Evolutionary conservation across 306 rosid genomes (phyloP).

Genomic region (Coriaria nepalensis): DNA sequence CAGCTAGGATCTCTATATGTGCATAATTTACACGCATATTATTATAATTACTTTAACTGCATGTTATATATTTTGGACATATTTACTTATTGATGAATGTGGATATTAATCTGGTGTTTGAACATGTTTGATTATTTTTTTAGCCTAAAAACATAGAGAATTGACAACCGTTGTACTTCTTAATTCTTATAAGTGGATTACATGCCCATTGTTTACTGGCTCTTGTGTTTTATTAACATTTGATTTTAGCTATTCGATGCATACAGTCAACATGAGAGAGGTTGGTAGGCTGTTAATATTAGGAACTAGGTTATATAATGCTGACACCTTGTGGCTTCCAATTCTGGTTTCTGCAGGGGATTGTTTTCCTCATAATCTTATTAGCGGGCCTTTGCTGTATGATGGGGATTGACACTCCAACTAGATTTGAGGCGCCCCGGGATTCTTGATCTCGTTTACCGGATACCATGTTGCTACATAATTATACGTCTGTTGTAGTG

Average conservation of each 20-base stretch:
- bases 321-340: conserved; percentile 18
- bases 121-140: too few species aligned
- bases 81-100: too few species aligned
- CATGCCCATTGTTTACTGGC: background rate
- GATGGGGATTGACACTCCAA: conserved; percentile 98
- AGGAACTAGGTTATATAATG: background rate
- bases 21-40: too few species aligned
- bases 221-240: too few species aligned
- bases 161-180: too few species aligned
- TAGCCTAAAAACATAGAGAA: too few species aligned
- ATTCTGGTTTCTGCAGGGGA: conserved; percentile 39
- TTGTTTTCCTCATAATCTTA: conserved; percentile 75
- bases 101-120: too few species aligned
- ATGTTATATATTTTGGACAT: too few species aligned
- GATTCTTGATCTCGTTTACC: conserved; percentile 36
- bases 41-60: too few species aligned
- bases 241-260: background rate
- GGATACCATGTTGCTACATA: background rate
- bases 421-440: conserved; percentile 85
- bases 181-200: too few species aligned
- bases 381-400: conserved; percentile 91
- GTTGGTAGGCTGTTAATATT: background rate
- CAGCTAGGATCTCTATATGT: background rate
- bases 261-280: background rate
- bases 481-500: too few species aligned